Evolutionary conservation across 192 early-diverging fungal species (phyloP), one percentile per base, ranked within the genome.

Genomic region (Paraglomus occultum): DNA sequence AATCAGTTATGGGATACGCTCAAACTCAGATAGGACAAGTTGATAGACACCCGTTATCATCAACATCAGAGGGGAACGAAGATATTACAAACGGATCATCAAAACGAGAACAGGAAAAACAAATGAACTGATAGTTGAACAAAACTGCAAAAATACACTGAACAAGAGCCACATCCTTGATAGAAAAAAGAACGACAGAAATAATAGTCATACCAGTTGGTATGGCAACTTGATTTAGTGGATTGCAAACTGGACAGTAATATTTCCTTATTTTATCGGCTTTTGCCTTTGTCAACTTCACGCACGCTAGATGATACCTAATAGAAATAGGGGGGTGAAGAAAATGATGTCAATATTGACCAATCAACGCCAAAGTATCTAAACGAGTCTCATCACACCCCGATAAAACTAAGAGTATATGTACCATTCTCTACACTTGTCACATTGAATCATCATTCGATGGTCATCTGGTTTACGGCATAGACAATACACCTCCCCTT

Each of bases 391-490:
- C 38, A 17, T 18, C 51, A 17, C 51, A 15, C 15, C 18, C 15
- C 18, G 51, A 18, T 18, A 18, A n/a, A 51, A 18, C 15, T 51
- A 17, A 2, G 18, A 18, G 59, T 7, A 70, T 10, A 40, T 77
- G 67, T 86, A 91, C 91, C 91, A 92, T 74, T 92, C 88, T 51
- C 82, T 72, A 74, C 91, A 92, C 38, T 70, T 70, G 69, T 91
- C 89, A 68, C 91, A 92, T 49, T 85, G 82, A 54, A 92, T 85
- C 91, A 92, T 92, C n/a, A 87, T 84, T 48, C 84, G 80, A 23
- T 89, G 89, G 72, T 83, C 76, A 44, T 92, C 89, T 9, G 81
- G 80, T 49, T 83, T 74, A n/a, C 84, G 77, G 59, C 91, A 92
- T 20, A 85, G 74, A 68, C 91, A 92, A 73, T 91, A 92, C 0